Evolutionary conservation across 2,329 filamentous ascomycete genomes (phyloP).

Genomic region (Berkeleyomyces rouxiae): DNA sequence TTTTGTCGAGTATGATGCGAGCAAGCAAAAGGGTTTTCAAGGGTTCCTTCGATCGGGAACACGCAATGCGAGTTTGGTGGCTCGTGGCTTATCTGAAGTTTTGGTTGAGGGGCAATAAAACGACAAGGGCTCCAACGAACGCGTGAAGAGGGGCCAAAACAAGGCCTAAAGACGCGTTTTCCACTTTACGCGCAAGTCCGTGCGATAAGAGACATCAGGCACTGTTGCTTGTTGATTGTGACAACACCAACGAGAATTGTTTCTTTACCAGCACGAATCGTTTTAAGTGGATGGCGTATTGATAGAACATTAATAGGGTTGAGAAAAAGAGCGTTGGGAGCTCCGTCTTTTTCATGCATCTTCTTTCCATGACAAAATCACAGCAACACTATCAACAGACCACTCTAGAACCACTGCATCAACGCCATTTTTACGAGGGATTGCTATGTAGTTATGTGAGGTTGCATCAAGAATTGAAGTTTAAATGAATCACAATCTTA

Average conservation of each 20-base stretch:
- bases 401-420: no score
- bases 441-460: no score
- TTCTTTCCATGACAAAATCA: no score
- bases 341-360: no score
- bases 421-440: no score
- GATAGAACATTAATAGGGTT: no score
- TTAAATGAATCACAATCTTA: no score
- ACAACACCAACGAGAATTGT: neutral
- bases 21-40: neutral
- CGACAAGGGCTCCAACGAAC: neutral
- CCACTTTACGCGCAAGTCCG: conserved; percentile 8
- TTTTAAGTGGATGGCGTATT: no score
- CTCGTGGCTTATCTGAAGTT: neutral
- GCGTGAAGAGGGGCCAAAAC: conserved; percentile 3
- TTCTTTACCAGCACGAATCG: neutral
- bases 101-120: conserved; percentile 3
- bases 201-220: neutral
- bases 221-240: neutral
- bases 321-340: no score
- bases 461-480: no score
- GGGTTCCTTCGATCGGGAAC: neutral
- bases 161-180: conserved; percentile 7
- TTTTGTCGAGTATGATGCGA: neutral
- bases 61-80: neutral
- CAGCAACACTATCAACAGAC: no score